Evolutionary conservation across 768 basidiomycete genomes (phyloP), one percentile per base, ranked within the genome.

Genomic region (Tylopilus sp.): DNA sequence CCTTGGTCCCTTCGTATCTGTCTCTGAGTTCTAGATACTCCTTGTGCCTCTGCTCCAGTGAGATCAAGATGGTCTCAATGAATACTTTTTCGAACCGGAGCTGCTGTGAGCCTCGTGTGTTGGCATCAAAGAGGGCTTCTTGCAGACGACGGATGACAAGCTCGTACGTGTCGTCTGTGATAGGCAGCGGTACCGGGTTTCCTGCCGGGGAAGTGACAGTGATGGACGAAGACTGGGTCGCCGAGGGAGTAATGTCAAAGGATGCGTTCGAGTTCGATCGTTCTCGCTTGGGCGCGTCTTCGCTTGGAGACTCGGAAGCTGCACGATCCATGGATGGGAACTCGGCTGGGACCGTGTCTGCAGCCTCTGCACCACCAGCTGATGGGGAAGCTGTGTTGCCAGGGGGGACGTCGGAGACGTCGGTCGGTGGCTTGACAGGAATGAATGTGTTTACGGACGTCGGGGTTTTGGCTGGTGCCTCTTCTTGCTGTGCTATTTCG

Each of bases 1-100:
- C 96, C 82, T 94, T 92, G 67, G 90, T 84, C 11, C 87, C 86
- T 65, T 94, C 91, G 55, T 96, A 81, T 68, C 83, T 89, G 50
- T 71, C 77, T 66, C 87, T 92, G 63, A 97, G 73, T 42, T 83
- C 79, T 30, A 69, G 56, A 55, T 80, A 79, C 52, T 86, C 86
- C 24, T 76, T 74, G 63, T 81, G 82, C 46, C 81, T 77, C 25
- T 82, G 76, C 57, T 90, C 85, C 51, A 96, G 71, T 50, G 84
- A 78, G 24, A 70, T 70, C 42, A 95, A 63, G 19, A 94, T 80
- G 12, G 81, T 78, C 63, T 88, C 86, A 10, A 94, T 74, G 54
- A 94, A 81, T 31, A 70, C 78, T n/a, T 81, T 76, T 59, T 95
- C 91, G 13, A 98, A 72, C 57, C 78, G 80, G 37, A 93, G 74